These are phyloP conservation scores for Viola pubescens DNA, from an alignment of 441 rosid species.

Conservation along the genomic window DNA sequence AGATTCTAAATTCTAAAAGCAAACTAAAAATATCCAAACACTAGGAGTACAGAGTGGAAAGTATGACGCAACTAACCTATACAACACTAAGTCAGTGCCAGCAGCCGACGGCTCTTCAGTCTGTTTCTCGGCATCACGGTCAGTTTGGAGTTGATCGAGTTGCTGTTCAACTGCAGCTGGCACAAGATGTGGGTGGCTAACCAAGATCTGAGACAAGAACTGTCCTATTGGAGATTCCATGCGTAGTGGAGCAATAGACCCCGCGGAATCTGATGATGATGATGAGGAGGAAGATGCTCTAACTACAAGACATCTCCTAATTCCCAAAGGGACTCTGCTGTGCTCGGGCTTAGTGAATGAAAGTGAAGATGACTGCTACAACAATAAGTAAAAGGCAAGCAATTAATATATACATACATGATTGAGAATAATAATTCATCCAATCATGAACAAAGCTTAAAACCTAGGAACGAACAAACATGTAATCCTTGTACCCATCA, in stretches of 20 bases:
- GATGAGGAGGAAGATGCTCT: conserved; percentile 41
- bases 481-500: no score
- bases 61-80: conserved; percentile 44
- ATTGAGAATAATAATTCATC: no score
- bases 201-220: conserved; percentile 69
- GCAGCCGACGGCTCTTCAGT: conserved; percentile 47
- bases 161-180: conserved; percentile 95
- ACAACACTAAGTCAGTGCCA: conserved; percentile 67
- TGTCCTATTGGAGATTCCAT: conserved; percentile 82
- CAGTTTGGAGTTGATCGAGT: conserved; percentile 85
- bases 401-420: background rate
- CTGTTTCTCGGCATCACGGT: conserved; percentile 55
- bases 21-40: background rate
- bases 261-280: conserved; percentile 35
- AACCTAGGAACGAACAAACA: no score
- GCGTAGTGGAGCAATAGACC: conserved; percentile 68
- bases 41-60: background rate
- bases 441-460: no score
- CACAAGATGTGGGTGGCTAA: conserved; percentile 82
- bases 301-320: conserved; percentile 35
- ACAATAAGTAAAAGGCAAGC: conserved; percentile 14
- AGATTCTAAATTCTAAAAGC: background rate
- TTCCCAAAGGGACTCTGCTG: conserved; percentile 23
- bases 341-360: conserved; percentile 24
- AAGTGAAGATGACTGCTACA: conserved; percentile 29